Evolutionary conservation across 108 stramenopile species (phyloP).

Genomic region (Nannochloropsis salina): DNA sequence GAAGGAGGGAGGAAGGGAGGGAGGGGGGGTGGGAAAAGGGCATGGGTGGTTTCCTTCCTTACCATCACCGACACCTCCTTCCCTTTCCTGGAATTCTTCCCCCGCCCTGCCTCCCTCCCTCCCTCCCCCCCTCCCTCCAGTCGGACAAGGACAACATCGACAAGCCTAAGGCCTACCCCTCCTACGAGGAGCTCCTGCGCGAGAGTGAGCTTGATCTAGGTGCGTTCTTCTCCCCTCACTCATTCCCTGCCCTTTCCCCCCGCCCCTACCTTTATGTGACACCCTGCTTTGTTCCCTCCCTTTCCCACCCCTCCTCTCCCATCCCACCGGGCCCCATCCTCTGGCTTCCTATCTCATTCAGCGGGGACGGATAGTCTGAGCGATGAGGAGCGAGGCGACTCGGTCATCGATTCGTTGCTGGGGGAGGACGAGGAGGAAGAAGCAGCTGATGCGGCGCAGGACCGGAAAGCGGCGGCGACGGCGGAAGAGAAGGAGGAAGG

Average conservation of each 20-base stretch:
- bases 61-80: neutral
- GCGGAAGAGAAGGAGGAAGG: neutral
- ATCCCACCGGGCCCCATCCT: neutral
- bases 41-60: neutral
- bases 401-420: neutral
- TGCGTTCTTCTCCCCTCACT: neutral
- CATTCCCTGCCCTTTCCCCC: neutral
- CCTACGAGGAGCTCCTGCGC: constrained; percentile 83
- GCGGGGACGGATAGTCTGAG: constrained; percentile 55
- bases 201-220: constrained; percentile 51
- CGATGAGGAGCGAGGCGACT: constrained; percentile 58
- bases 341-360: neutral
- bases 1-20: neutral
- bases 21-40: neutral
- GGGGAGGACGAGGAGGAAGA: constrained; percentile 34
- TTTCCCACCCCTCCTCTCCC: neutral
- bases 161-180: constrained; percentile 83
- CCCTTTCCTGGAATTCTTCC: too few relatives aligned
- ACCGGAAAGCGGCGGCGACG: neutral
- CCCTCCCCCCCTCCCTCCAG: neutral
- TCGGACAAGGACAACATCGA: constrained; percentile 93
- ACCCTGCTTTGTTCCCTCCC: neutral
- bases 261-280: too few relatives aligned
- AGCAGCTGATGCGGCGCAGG: constrained; percentile 4
- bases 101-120: neutral